Evolutionary conservation across 768 basidiomycete genomes (phyloP).

Genomic region (Zangia roseola): DNA sequence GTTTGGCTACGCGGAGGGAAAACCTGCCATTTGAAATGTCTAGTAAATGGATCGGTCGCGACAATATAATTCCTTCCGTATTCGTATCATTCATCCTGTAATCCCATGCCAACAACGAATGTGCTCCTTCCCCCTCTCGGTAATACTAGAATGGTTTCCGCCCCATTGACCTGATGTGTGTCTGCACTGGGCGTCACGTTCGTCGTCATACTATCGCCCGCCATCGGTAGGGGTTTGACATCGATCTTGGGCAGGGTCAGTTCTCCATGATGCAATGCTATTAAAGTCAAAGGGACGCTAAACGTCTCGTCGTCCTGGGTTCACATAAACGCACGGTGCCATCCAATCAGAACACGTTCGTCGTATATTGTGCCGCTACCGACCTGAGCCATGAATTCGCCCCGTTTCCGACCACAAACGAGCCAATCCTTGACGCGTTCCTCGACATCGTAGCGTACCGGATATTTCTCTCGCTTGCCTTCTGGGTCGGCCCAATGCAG

Average conservation of each 20-base stretch:
- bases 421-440: constrained; percentile 86
- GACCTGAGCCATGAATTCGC: constrained; percentile 76
- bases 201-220: constrained; percentile 56
- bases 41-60: background rate
- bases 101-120: constrained; percentile 75
- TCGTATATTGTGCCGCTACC: constrained; percentile 18
- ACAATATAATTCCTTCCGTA: background rate
- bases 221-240: constrained; percentile 57
- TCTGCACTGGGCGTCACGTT: constrained; percentile 65
- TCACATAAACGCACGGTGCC: background rate
- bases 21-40: constrained; percentile 5
- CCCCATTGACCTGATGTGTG: constrained; percentile 83
- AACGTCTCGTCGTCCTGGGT: constrained; percentile 61
- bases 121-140: constrained; percentile 83
- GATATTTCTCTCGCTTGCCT: constrained; percentile 43
- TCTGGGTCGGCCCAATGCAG: constrained; percentile 71
- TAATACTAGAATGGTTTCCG: constrained; percentile 74
- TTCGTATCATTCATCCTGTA: constrained; percentile 16
- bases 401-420: constrained; percentile 84
- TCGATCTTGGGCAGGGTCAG: constrained; percentile 72
- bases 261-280: constrained; percentile 83
- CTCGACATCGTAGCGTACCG: constrained; percentile 78
- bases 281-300: constrained; percentile 67
- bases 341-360: background rate
- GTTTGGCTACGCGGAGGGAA: constrained; percentile 47